These are phyloP conservation scores for Nothophytophthora sp. DNA, from an alignment of 352 stramenopile species.

Conservation along the genomic window DNA sequence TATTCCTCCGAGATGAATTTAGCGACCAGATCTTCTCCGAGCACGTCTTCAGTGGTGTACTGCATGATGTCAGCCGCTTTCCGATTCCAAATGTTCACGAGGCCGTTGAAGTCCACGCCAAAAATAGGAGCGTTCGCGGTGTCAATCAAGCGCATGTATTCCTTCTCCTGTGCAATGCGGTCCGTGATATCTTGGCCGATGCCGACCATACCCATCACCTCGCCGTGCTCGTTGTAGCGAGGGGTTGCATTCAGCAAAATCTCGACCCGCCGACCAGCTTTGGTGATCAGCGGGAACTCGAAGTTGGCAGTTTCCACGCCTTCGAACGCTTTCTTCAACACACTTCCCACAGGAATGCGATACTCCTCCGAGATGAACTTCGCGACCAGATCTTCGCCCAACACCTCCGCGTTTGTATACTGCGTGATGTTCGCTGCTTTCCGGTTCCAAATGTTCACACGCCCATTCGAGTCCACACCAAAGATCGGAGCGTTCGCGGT, in stretches of 20 bases:
- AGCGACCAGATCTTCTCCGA: conserved; percentile 62
- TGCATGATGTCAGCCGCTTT: conserved; percentile 79
- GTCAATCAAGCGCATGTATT: conserved; percentile 82
- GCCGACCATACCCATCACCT: conserved; percentile 65
- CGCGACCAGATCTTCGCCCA: conserved; percentile 54
- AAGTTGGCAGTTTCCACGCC: conserved; percentile 64
- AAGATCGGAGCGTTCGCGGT: conserved; percentile 74
- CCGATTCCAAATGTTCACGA: conserved; percentile 85
- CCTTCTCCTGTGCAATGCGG: conserved; percentile 64
- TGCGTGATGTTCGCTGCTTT: conserved; percentile 60
- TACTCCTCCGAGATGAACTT: conserved; percentile 63
- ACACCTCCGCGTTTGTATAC: conserved; percentile 52
- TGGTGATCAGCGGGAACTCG: conserved; percentile 77
- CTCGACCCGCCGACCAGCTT: conserved; percentile 60
- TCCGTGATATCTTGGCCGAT: conserved; percentile 74
- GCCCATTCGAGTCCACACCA: conserved; percentile 53
- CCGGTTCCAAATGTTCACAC: conserved; percentile 68
- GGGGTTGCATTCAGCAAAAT: conserved; percentile 78
- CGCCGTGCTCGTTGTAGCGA: conserved; percentile 53
- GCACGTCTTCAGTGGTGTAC: conserved; percentile 64
- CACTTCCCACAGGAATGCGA: conserved; percentile 38
- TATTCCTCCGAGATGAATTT: conserved; percentile 75
- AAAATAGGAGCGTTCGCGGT: conserved; percentile 87
- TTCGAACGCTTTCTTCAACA: conserved; percentile 47
- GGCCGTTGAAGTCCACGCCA: conserved; percentile 49